These are phyloP conservation scores for Kwoniella newhampshirensis DNA, from an alignment of 768 basidiomycete species.

Conservation along the genomic window DNA sequence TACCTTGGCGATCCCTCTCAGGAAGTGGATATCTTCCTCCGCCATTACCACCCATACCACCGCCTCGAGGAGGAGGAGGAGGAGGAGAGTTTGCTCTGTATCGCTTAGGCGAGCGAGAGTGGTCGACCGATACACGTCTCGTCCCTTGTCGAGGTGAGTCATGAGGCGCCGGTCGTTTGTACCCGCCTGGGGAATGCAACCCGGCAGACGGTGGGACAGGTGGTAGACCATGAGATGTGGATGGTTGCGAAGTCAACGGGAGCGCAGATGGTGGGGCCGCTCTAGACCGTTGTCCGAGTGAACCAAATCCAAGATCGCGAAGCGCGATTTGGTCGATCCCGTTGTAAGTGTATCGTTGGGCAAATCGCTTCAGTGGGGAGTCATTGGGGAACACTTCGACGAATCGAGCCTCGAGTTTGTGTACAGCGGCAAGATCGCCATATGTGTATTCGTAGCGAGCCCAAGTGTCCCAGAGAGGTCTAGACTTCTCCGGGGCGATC, in stretches of 20 bases:
- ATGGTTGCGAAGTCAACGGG: conserved; percentile 3
- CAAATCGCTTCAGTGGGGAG: conserved; percentile 79
- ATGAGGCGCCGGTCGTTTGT: conserved; percentile 13
- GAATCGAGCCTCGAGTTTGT: conserved; percentile 86
- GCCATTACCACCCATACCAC: too few species aligned
- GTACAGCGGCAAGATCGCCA: conserved; percentile 82
- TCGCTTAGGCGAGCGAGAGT: conserved; percentile 30
- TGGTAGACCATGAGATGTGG: conserved; percentile 8
- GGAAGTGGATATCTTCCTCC: conserved; percentile 15
- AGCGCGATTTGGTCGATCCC: conserved; percentile 84
- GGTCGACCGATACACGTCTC: conserved; percentile 16
- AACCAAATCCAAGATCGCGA: conserved; percentile 79
- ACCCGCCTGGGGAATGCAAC: conserved; percentile 17
- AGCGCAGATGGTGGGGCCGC: conserved; percentile 22
- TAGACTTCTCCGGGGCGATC: conserved; percentile 73
- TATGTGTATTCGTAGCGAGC: conserved; percentile 92
- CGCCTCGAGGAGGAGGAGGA: conserved; percentile 27
- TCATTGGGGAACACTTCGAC: conserved; percentile 83
- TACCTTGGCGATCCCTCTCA: background rate
- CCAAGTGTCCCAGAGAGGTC: conserved; percentile 94
- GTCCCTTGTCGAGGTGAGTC: conserved; percentile 10
- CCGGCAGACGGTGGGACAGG: conserved; percentile 14
- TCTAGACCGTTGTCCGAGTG: conserved; percentile 48
- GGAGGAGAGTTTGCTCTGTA: conserved; percentile 30
- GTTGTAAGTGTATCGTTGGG: conserved; percentile 77